Evolutionary conservation across 2,329 filamentous ascomycete genomes (phyloP).

Genomic region (Hymenotorrendiella dingleyae): DNA sequence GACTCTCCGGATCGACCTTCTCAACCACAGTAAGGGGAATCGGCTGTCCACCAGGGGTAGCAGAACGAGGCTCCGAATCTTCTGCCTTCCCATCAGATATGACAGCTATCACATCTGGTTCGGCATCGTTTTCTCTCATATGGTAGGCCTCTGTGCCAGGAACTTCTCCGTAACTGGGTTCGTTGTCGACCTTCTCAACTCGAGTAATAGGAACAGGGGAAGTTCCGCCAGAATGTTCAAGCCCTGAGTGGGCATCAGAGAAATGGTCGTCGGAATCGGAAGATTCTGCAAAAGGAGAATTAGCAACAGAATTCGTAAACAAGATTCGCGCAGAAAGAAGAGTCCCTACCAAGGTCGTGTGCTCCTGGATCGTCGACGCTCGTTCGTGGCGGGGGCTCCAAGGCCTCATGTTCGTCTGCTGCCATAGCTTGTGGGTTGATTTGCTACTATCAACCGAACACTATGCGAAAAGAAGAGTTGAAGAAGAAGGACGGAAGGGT

Average conservation of each 20-base stretch:
- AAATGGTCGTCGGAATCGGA: conserved; percentile 67
- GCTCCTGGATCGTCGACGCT: conserved; percentile 51
- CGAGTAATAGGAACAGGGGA: conserved; percentile 49
- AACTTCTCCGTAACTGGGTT: conserved; percentile 54
- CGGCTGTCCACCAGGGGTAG: conserved; percentile 33
- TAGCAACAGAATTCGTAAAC: too few species aligned
- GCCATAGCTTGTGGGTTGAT: conserved; percentile 15
- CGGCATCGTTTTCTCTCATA: conserved; percentile 50
- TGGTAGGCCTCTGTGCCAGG: conserved; percentile 54
- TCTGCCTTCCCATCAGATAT: conserved; percentile 14
- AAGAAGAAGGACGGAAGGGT: neutral
- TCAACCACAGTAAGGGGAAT: conserved; percentile 54
- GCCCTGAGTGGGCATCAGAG: conserved; percentile 56
- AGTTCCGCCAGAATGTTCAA: conserved; percentile 37
- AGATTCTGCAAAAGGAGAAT: conserved; percentile 34
- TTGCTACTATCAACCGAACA: neutral
- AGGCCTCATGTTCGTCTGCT: conserved; percentile 32
- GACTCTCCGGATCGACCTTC: conserved; percentile 46
- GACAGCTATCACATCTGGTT: conserved; percentile 53
- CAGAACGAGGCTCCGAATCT: conserved; percentile 4
- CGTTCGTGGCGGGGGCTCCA: conserved; percentile 36
- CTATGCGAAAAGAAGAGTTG: too few species aligned
- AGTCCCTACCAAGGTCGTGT: conserved; percentile 48
- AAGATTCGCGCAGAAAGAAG: too few species aligned
- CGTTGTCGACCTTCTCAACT: conserved; percentile 53